Evolutionary conservation across 2,329 filamentous ascomycete genomes (phyloP).

Genomic region (Fusarium pilosicola): DNA sequence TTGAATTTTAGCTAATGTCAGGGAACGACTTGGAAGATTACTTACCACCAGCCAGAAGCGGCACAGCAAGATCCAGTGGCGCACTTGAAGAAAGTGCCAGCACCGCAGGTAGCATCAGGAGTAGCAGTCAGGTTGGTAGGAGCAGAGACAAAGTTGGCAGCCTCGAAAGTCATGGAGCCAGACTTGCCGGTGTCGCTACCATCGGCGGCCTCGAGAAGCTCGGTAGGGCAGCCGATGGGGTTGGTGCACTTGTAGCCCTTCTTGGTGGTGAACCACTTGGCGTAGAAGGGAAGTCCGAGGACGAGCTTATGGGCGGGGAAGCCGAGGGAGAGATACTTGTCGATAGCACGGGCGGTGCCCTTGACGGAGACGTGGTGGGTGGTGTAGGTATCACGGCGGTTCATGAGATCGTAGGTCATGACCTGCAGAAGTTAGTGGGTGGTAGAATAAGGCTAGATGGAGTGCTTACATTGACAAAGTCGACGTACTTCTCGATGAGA

Average conservation of each 20-base stretch:
- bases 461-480: conserved; percentile 67
- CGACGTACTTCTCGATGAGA: conserved; percentile 67
- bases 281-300: conserved; percentile 75
- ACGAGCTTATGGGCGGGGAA: conserved; percentile 66
- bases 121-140: conserved; percentile 34
- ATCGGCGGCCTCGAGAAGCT: conserved; percentile 66
- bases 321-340: conserved; percentile 68
- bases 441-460: background rate
- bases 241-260: conserved; percentile 55
- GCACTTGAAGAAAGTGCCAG: conserved; percentile 30
- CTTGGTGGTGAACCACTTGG: conserved; percentile 71
- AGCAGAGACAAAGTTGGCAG: conserved; percentile 40
- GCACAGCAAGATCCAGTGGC: conserved; percentile 28
- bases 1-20: background rate
- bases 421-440: conserved; percentile 48
- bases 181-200: conserved; percentile 67
- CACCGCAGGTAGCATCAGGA: conserved; percentile 34
- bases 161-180: conserved; percentile 55
- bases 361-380: conserved; percentile 71
- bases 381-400: conserved; percentile 73
- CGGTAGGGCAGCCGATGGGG: conserved; percentile 68
- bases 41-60: conserved; percentile 38
- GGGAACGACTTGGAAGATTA: rapidly evolving
- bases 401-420: conserved; percentile 80
- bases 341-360: conserved; percentile 63